A percentile compares a stretch with the other conserved stretches of the same genome.
phyloP scores from a whole-genome alignment of 2,329 filamentous ascomycete species.

The Parasarocladium wereldwijsianum region DNA sequence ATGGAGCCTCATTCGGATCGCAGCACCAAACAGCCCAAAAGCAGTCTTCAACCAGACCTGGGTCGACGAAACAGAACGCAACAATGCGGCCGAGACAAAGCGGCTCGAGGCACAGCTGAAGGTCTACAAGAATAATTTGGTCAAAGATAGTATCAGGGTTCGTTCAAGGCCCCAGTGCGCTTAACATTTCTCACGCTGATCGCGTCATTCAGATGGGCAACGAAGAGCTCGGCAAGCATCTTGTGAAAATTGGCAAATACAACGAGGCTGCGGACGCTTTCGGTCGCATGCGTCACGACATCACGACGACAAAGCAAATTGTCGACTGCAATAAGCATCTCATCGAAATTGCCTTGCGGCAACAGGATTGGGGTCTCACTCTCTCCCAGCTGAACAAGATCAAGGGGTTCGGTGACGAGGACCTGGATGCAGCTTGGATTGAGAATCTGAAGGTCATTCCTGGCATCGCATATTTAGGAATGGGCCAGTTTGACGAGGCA shows the following conservation, averaged over 20 bases:
- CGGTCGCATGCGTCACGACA: conserved; percentile 77
- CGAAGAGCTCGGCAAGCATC: conserved; percentile 78
- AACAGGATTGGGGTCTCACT: conserved; percentile 62
- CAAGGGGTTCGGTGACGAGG: conserved; percentile 32
- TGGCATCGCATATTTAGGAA: conserved; percentile 34
- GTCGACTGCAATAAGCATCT: conserved; percentile 69
- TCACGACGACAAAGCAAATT: conserved; percentile 70
- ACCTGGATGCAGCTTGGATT: conserved; percentile 24
- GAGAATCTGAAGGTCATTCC: conserved; percentile 37
- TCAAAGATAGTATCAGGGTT: conserved; percentile 92
- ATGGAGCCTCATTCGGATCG: conserved; percentile 46
- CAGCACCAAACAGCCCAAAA: conserved; percentile 53
- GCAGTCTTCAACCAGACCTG: conserved; percentile 56
- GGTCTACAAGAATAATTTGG: conserved; percentile 89
- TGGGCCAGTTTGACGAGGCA: conserved; percentile 41
- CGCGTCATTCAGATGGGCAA: conserved; percentile 61
- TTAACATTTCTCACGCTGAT: neutral
- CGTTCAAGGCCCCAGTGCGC: neutral
- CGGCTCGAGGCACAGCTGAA: conserved; percentile 77
- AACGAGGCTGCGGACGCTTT: conserved; percentile 62
- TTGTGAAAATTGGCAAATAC: conserved; percentile 65
- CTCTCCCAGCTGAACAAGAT: conserved; percentile 49
- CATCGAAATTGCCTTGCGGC: conserved; percentile 60
- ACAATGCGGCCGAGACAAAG: conserved; percentile 54
- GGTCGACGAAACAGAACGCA: conserved; percentile 52